Conservation (phyloP, 1,139 yeast species). For the Groenewaldozyma auringiensis region DNA sequence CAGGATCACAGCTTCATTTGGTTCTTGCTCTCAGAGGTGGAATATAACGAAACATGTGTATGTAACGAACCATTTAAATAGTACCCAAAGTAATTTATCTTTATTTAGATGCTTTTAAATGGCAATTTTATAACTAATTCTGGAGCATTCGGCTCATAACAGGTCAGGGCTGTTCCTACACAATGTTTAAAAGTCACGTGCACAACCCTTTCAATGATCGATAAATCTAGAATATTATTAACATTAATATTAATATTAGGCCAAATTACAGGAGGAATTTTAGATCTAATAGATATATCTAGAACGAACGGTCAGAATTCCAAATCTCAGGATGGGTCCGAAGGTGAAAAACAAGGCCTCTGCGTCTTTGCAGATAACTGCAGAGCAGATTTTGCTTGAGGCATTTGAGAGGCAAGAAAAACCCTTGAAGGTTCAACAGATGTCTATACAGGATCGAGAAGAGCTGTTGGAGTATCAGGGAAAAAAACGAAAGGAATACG, state of each 20-base stretch:
- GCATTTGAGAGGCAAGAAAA: conserved; percentile 45
- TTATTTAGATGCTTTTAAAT: too few relatives aligned
- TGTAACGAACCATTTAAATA: background rate
- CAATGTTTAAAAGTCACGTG: too few relatives aligned
- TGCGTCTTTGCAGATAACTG: conserved; percentile 46
- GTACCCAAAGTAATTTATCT: too few relatives aligned
- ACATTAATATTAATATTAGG: too few relatives aligned
- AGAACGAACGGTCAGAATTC: too few relatives aligned
- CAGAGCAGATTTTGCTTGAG: conserved; percentile 49
- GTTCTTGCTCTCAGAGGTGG: conserved; percentile 92
- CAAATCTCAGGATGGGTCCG: conserved; percentile 8
- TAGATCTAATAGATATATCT: too few relatives aligned
- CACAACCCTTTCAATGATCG: too few relatives aligned
- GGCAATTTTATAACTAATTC: too few relatives aligned
- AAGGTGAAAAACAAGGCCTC: conserved; percentile 38
- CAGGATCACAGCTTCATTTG: conserved; percentile 77
- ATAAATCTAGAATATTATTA: too few relatives aligned
- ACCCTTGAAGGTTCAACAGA: conserved; percentile 37
- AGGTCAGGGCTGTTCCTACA: too few relatives aligned
- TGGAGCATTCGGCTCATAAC: too few relatives aligned
- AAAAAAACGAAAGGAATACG: conserved; percentile 72
- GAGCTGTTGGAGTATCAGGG: conserved; percentile 72
- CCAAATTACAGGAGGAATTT: too few relatives aligned
- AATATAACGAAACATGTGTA: background rate
- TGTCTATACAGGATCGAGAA: conserved; percentile 62